Evolutionary conservation across 495 filamentous ascomycete species (phyloP).

Genomic region (Sporormia fimetaria): DNA sequence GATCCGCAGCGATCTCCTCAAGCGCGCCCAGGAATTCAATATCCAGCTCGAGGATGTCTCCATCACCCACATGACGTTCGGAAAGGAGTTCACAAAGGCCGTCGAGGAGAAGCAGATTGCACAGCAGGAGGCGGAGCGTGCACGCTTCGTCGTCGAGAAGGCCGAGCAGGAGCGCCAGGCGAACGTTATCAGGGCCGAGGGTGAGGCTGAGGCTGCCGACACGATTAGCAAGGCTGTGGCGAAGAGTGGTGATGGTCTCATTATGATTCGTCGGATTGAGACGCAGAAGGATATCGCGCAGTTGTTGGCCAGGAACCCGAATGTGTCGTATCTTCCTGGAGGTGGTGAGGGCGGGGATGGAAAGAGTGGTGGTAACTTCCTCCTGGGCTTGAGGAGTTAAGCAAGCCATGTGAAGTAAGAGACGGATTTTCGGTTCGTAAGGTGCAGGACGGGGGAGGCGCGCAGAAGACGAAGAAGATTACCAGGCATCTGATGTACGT

Average conservation of each 20-base stretch:
- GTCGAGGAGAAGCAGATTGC: constrained; percentile 99
- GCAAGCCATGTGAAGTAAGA: not conserved
- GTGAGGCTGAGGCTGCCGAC: constrained; percentile 91
- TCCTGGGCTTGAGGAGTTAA: constrained; percentile 46
- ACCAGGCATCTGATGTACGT: constrained; percentile 1
- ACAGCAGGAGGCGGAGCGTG: constrained; percentile 95
- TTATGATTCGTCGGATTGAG: constrained; percentile 93
- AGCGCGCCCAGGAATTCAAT: constrained; percentile 96
- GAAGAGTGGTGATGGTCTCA: constrained; percentile 82
- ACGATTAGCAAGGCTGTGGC: constrained; percentile 87
- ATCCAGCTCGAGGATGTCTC: constrained; percentile 97
- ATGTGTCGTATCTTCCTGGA: constrained; percentile 88
- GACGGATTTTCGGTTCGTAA: not conserved
- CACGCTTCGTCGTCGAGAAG: constrained; percentile 95
- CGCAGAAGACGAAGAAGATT: too few relatives aligned
- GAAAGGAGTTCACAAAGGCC: constrained; percentile 94
- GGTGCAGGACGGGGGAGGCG: too few relatives aligned
- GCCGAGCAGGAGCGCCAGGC: constrained; percentile 98
- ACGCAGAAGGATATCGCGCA: constrained; percentile 92
- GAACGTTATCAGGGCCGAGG: constrained; percentile 94
- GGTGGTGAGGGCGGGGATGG: constrained; percentile 47
- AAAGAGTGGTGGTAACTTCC: constrained; percentile 48
- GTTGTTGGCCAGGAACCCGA: constrained; percentile 80
- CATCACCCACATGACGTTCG: constrained; percentile 99
- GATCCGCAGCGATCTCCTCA: constrained; percentile 88